phyloP scores from a whole-genome alignment of 2,329 filamentous ascomycete genomes.

The Botryosphaeria dothidea region DNA sequence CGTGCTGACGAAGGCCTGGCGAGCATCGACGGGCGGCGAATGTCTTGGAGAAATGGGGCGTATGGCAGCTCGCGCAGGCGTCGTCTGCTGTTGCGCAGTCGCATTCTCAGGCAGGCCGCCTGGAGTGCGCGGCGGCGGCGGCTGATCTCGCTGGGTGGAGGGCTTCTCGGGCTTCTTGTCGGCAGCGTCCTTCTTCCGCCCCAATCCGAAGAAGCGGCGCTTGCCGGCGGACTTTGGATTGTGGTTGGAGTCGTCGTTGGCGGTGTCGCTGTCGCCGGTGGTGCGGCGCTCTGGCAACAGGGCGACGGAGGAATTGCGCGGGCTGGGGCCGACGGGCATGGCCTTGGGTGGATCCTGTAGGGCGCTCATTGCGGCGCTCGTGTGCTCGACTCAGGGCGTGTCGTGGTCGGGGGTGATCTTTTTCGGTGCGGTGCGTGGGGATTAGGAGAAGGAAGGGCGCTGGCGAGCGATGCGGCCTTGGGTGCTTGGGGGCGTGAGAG shows the following conservation, averaged over 20 bases:
- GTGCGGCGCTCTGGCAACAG: conserved; percentile 25
- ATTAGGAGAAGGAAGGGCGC: not conserved
- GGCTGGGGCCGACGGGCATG: conserved; percentile 22
- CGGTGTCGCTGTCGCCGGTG: conserved; percentile 19
- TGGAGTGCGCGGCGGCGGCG: conserved; percentile 1
- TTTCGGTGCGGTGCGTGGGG: not conserved
- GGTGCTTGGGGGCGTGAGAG: not conserved
- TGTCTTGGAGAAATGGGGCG: conserved; percentile 26
- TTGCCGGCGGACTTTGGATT: conserved; percentile 28
- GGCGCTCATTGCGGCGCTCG: conserved; percentile 29
- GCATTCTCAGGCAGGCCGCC: conserved; percentile 12
- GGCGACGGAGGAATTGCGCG: conserved; percentile 25
- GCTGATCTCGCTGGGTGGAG: not conserved
- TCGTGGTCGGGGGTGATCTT: not conserved
- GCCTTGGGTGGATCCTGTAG: conserved; percentile 23
- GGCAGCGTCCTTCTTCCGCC: conserved; percentile 35
- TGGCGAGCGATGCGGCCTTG: not conserved
- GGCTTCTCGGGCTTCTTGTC: conserved; percentile 21
- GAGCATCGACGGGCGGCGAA: conserved; percentile 26
- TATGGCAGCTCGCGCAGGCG: not conserved
- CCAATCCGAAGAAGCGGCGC: conserved; percentile 38
- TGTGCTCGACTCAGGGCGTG: not conserved
- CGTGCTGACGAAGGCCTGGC: conserved; percentile 29
- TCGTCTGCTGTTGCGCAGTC: conserved; percentile 5
- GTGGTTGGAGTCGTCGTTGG: conserved; percentile 22